phyloP scores from a whole-genome alignment of 169 alveolate species.

The Plasmodium gaboni region DNA sequence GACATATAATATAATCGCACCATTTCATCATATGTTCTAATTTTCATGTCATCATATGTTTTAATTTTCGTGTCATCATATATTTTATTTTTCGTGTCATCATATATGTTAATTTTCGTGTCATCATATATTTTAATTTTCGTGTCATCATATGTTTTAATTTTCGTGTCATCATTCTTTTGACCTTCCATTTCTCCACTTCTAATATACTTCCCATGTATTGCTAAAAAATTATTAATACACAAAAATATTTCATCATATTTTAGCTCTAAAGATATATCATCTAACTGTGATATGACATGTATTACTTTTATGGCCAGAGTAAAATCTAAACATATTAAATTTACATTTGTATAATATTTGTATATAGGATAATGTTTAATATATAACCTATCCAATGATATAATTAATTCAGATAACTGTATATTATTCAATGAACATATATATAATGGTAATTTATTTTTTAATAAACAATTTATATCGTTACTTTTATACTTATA shows the following conservation, averaged over 20 bases:
- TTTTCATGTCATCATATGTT: no score
- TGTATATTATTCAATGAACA: slow-evolving; percentile 34
- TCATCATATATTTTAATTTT: background rate
- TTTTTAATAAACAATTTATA: slow-evolving; percentile 18
- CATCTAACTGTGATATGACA: slow-evolving; percentile 16
- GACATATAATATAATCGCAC: background rate
- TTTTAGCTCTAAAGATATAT: slow-evolving; percentile 35
- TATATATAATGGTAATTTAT: slow-evolving; percentile 28
- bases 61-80: no score
- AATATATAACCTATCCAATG: slow-evolving; percentile 38
- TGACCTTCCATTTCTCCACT: no score
- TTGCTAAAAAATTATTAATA: slow-evolving; percentile 24
- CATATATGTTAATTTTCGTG: no score
- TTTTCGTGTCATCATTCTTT: slow-evolving; percentile 6
- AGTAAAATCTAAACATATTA: slow-evolving; percentile 36
- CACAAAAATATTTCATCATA: slow-evolving; percentile 46
- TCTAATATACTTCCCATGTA: slow-evolving; percentile 2
- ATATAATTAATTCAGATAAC: slow-evolving; percentile 46
- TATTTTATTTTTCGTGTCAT: no score
- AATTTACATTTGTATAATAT: slow-evolving; percentile 46
- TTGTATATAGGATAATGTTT: slow-evolving; percentile 16
- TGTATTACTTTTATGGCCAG: slow-evolving; percentile 56
- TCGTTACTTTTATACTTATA: slow-evolving; percentile 27
- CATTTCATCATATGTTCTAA: background rate
- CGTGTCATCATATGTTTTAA: slow-evolving; percentile 3